Conservation (phyloP, 2,329 filamentous ascomycete species). For the Clarireedia hainanense region DNA sequence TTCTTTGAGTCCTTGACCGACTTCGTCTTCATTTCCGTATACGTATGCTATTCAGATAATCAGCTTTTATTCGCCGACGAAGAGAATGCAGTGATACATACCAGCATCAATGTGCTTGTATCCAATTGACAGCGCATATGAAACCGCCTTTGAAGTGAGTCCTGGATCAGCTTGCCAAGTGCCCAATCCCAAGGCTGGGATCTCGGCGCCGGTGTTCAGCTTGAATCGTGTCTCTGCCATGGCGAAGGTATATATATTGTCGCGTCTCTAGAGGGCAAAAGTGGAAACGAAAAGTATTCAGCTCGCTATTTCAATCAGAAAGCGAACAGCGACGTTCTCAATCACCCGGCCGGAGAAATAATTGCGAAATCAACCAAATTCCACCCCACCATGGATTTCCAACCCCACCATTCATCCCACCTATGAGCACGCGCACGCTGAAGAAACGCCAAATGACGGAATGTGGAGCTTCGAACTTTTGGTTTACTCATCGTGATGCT, state of each 20-base stretch:
- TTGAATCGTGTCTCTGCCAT: constrained; percentile 21
- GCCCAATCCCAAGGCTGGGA: constrained; percentile 35
- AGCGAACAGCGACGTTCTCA: no score
- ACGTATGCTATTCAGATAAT: constrained; percentile 49
- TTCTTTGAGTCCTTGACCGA: constrained; percentile 68
- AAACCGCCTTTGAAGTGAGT: constrained; percentile 32
- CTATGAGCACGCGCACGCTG: no score
- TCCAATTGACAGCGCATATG: constrained; percentile 36
- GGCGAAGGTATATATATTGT: neutral
- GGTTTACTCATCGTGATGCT: no score
- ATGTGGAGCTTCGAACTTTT: no score
- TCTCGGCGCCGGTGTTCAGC: constrained; percentile 29
- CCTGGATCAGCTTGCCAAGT: constrained; percentile 38
- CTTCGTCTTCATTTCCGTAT: constrained; percentile 77
- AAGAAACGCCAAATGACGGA: no score
- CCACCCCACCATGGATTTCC: no score
- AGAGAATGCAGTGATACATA: neutral
- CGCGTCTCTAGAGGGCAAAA: no score
- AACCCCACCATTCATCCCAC: no score
- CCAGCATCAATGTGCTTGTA: constrained; percentile 43
- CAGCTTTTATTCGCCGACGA: constrained; percentile 20
- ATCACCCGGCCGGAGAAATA: no score
- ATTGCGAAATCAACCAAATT: no score
- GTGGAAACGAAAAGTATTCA: neutral
- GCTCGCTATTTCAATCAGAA: no score